phyloP scores from a whole-genome alignment of 2,329 filamentous ascomycete species.

The Ophiostoma ulmi region DNA sequence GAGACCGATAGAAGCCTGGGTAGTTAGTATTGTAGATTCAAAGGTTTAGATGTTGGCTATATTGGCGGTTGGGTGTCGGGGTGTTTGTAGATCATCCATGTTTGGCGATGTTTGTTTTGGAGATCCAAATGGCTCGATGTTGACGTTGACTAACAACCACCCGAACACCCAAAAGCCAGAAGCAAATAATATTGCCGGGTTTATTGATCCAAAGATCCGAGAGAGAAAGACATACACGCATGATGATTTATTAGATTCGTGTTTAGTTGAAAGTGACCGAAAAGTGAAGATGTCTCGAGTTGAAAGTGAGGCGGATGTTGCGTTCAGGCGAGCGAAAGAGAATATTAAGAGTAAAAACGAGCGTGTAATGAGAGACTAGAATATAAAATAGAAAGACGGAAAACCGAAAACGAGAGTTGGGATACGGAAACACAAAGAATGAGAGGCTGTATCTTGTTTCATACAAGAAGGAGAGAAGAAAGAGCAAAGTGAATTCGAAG shows the following conservation, averaged over 20 bases:
- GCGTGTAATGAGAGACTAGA: constrained; percentile 10
- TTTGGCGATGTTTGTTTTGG: neutral
- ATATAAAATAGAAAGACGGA: constrained; percentile 16
- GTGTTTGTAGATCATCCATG: neutral
- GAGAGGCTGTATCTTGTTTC: constrained; percentile 14
- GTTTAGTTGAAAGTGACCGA: neutral
- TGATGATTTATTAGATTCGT: constrained; percentile 10
- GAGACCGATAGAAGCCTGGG: constrained; percentile 42
- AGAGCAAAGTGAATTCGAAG: constrained; percentile 10
- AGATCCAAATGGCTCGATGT: neutral
- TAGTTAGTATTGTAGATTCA: neutral
- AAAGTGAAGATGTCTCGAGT: constrained; percentile 12
- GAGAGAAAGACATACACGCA: constrained; percentile 22
- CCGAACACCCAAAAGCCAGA: neutral
- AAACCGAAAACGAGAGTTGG: constrained; percentile 12
- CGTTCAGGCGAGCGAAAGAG: neutral
- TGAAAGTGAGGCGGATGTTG: neutral
- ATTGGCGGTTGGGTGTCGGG: neutral
- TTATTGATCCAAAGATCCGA: neutral
- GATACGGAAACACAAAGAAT: constrained; percentile 14
- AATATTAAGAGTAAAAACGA: neutral
- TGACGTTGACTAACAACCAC: neutral
- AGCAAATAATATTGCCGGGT: too few relatives aligned
- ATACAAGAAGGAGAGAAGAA: constrained; percentile 14
- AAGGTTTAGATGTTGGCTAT: neutral